phyloP scores from a whole-genome alignment of 2,329 filamentous ascomycete genomes.

The Fusarium bactridioides region DNA sequence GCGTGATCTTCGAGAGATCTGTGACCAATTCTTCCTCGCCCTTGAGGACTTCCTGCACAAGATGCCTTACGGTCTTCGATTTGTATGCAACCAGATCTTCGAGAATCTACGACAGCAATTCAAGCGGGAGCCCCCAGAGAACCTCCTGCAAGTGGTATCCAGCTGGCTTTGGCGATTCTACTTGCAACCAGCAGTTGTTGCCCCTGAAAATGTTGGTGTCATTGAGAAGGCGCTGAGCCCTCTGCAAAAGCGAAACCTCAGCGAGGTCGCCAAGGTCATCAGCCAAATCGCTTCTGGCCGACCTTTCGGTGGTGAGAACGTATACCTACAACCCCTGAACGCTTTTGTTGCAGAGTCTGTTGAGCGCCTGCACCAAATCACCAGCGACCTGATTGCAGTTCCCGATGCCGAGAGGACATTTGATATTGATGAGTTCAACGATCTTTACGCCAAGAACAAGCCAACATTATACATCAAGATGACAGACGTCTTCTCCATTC shows the following conservation, averaged over 20 bases:
- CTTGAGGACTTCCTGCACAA: slow-evolving; percentile 84
- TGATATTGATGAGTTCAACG: slow-evolving; percentile 98
- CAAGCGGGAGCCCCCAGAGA: slow-evolving; percentile 77
- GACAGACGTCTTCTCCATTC: slow-evolving; percentile 95
- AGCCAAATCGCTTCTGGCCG: slow-evolving; percentile 88
- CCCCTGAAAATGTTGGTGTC: slow-evolving; percentile 92
- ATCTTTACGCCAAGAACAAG: slow-evolving; percentile 94
- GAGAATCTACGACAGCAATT: slow-evolving; percentile 80
- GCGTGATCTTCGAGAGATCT: slow-evolving; percentile 92
- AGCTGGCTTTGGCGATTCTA: slow-evolving; percentile 97
- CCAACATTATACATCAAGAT: slow-evolving; percentile 99
- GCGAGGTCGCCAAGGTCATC: slow-evolving; percentile 90
- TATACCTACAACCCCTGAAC: slow-evolving; percentile 95
- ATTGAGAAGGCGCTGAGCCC: slow-evolving; percentile 89
- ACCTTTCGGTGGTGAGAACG: slow-evolving; percentile 91
- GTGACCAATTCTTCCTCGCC: slow-evolving; percentile 84
- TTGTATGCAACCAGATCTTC: slow-evolving; percentile 86
- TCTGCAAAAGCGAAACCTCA: slow-evolving; percentile 89
- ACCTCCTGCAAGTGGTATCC: slow-evolving; percentile 82
- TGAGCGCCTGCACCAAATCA: slow-evolving; percentile 78
- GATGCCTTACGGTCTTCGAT: slow-evolving; percentile 93
- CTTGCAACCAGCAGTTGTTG: slow-evolving; percentile 85
- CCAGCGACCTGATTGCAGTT: slow-evolving; percentile 80
- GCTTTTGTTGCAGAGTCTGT: slow-evolving; percentile 88
- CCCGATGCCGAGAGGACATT: slow-evolving; percentile 90